Conservation (phyloP, 2,329 filamentous ascomycete genomes). For the Colletotrichum limetticola region DNA sequence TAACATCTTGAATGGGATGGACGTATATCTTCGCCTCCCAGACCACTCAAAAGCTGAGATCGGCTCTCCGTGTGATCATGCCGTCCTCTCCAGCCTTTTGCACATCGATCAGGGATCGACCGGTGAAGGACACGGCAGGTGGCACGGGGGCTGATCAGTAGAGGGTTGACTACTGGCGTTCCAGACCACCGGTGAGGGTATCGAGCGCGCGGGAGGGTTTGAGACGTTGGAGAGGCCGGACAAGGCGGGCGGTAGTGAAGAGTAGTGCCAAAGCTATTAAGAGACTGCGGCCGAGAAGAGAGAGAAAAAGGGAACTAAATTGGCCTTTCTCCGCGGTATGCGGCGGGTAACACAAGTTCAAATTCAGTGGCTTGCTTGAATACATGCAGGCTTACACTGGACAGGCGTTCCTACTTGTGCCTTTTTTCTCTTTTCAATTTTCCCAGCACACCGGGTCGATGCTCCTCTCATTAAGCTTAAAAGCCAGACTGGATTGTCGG, state of each 20-base stretch:
- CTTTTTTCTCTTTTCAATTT: neutral
- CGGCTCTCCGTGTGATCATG: neutral
- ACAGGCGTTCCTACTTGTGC: neutral
- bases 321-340: conserved; percentile 21
- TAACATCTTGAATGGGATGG: no score
- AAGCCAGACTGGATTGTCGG: conserved; percentile 9
- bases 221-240: conserved; percentile 4
- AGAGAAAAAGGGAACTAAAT: neutral
- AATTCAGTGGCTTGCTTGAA: neutral
- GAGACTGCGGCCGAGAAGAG: neutral
- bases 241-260: neutral
- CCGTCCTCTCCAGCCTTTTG: neutral
- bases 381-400: neutral
- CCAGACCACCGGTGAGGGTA: neutral
- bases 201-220: conserved; percentile 4
- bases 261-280: neutral
- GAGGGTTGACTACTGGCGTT: neutral
- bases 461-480: conserved; percentile 31
- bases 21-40: neutral
- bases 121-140: neutral
- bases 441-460: neutral
- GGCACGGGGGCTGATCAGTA: conserved; percentile 21
- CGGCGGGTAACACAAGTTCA: neutral
- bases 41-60: neutral
- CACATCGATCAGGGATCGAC: neutral